Base-by-base conservation (phyloP, 1,284 basidiomycete species). In the Sanghuangporus weigelae region DNA sequence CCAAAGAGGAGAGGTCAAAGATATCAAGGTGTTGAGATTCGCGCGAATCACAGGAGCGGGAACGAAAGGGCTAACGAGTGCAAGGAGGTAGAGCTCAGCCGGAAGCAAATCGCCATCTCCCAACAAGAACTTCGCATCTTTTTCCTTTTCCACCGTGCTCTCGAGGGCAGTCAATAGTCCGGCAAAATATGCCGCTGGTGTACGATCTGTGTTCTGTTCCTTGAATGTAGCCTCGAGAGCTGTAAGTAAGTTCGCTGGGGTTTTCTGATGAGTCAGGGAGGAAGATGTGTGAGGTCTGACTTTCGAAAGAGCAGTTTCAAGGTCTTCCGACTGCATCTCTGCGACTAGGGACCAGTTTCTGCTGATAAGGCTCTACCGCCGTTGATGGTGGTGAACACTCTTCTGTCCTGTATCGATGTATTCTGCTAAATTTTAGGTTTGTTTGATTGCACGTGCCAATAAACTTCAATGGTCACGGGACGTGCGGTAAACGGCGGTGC, bases 201-300 rank as follows among this genome's bases (percentile, higher is more conserved):
- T 84, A 44, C 76, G 76, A 62, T 89, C 82, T n/a, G 86, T 78
- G 66, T 83, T 82, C 67, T 93, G 91, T 69, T 95, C 91, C 60
- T 83, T 79, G 69, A 99, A 84, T 11, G 95, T 96, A 1, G 86
- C 82, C 75, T 99, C 97, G 70, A 99, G 82, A 16, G 96, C 97
- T 62, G 83, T 78, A 50, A 99, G 84, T 21, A 99, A 85, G 61
- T 87, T 89, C 14, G 97, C 97, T 2, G 95, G 95, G 59, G 91
- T 85, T 72, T 93, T 93, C 77, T 98, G 95, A 72, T 97, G 93
- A 1, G 88, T 74, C 21, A 96, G 81, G 35, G 85, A 83, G 0
- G 95, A 96, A 26, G 85, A 84, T 2, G 87, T 88, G 71, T 98
- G 94, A 14, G 90, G 89, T 63, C 96, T 83, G 68, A 99, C 94